These are phyloP conservation scores for Pseudocercospora pini-densiflorae DNA, from an alignment of 2,329 filamentous ascomycete species.

Conservation along the genomic window DNA sequence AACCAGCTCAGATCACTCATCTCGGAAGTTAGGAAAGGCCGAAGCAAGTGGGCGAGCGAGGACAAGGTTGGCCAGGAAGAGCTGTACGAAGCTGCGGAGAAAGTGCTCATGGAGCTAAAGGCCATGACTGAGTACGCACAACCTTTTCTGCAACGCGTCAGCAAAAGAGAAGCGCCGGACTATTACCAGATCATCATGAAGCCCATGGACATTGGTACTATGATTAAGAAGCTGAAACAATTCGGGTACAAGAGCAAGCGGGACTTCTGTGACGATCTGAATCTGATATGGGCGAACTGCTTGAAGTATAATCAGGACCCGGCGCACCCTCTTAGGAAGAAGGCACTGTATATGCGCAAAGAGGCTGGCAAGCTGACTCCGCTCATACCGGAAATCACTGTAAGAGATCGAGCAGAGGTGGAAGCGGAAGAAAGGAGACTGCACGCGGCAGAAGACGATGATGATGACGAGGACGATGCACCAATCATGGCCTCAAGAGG, in stretches of 20 bases:
- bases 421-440: slow-evolving; percentile 75
- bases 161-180: slow-evolving; percentile 95
- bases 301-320: slow-evolving; percentile 93
- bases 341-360: slow-evolving; percentile 95
- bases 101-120: slow-evolving; percentile 95
- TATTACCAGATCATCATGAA: slow-evolving; percentile 94
- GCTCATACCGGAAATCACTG: slow-evolving; percentile 88
- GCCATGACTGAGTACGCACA: slow-evolving; percentile 96
- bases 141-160: slow-evolving; percentile 92
- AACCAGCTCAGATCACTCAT: slow-evolving; percentile 89
- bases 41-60: slow-evolving; percentile 98
- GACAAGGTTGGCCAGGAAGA: slow-evolving; percentile 98
- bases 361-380: slow-evolving; percentile 97
- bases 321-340: slow-evolving; percentile 83
- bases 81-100: slow-evolving; percentile 94
- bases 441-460: slow-evolving; percentile 82
- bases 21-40: slow-evolving; percentile 96
- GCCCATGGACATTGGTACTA: slow-evolving; percentile 95
- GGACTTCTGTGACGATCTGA: slow-evolving; percentile 91
- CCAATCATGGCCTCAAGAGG: slow-evolving; percentile 98
- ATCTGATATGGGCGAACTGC: slow-evolving; percentile 97
- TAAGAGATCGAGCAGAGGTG: slow-evolving; percentile 90
- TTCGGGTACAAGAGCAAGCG: slow-evolving; percentile 69
- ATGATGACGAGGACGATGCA: slow-evolving; percentile 75
- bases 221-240: slow-evolving; percentile 95